Percentiles rank a stretch among this genome's conserved stretches.
These are phyloP conservation scores for Narthecium ossifragum DNA, from an alignment of 106 monocot genomes.

Conservation along the genomic window DNA sequence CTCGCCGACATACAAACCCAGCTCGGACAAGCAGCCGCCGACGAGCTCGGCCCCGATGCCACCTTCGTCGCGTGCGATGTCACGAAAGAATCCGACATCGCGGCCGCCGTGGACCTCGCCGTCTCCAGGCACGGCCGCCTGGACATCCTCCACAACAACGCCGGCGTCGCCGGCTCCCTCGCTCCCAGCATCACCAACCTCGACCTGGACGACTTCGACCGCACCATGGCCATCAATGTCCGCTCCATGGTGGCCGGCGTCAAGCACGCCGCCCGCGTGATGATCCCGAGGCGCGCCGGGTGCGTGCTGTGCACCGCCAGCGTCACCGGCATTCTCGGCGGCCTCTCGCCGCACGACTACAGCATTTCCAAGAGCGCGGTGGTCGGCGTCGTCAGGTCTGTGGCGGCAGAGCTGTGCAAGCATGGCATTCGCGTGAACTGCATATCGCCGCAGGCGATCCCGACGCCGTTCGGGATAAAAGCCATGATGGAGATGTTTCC, in stretches of 20 bases:
- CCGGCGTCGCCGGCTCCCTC: conserved; percentile 30
- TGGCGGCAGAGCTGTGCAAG: conserved; percentile 26
- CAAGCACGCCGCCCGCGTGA: conserved; percentile 49
- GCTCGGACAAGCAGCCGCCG: conserved; percentile 20
- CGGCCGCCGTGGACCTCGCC: conserved; percentile 30
- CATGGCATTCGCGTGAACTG: conserved; percentile 45
- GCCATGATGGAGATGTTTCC: conserved; percentile 20
- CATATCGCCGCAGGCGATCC: conserved; percentile 35
- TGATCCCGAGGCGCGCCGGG: conserved; percentile 37
- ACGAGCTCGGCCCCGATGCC: conserved; percentile 33
- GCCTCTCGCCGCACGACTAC: conserved; percentile 36
- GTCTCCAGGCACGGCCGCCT: conserved; percentile 34
- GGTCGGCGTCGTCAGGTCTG: conserved; percentile 26
- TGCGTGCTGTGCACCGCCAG: conserved; percentile 50
- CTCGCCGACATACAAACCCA: conserved; percentile 32
- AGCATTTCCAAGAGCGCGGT: conserved; percentile 44
- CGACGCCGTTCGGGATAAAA: conserved; percentile 27
- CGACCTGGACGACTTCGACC: conserved; percentile 41
- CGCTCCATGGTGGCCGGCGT: conserved; percentile 32
- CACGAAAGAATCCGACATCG: conserved; percentile 29
- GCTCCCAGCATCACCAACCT: conserved; percentile 15
- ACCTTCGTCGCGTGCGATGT: conserved; percentile 40
- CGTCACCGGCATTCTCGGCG: conserved; percentile 20
- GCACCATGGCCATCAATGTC: conserved; percentile 33
- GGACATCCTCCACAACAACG: conserved; percentile 57